phyloP scores from a whole-genome alignment of 768 basidiomycete species.

The Lentinula boryana region DNA sequence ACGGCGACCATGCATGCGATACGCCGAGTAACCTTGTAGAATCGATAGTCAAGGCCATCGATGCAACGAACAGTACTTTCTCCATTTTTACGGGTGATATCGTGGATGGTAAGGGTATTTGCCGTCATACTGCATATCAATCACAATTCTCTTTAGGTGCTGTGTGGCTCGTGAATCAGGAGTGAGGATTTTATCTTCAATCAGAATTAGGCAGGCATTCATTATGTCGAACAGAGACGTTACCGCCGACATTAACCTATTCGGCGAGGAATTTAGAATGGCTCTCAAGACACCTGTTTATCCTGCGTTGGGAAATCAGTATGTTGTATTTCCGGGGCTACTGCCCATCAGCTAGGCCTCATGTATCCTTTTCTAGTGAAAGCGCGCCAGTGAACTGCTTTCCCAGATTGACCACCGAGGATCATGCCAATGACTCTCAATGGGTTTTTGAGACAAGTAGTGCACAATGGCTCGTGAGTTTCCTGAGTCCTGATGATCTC shows the following conservation, averaged over 20 bases:
- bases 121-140: neutral
- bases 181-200: constrained; percentile 21
- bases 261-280: constrained; percentile 39
- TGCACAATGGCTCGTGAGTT: constrained; percentile 38
- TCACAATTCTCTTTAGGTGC: constrained; percentile 27
- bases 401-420: constrained; percentile 39
- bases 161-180: constrained; percentile 41
- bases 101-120: constrained; percentile 39
- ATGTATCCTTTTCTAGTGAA: constrained; percentile 32
- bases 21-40: constrained; percentile 41
- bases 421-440: constrained; percentile 29
- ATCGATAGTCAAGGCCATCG: constrained; percentile 42
- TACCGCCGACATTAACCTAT: constrained; percentile 36
- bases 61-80: constrained; percentile 32
- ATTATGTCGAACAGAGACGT: constrained; percentile 27
- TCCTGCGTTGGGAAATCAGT: constrained; percentile 53
- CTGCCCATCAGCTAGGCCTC: neutral
- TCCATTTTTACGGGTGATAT: constrained; percentile 64
- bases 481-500: neutral
- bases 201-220: neutral
- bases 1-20: constrained; percentile 48
- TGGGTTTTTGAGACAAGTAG: constrained; percentile 54
- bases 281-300: constrained; percentile 37
- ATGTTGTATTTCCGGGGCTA: constrained; percentile 10
- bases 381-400: constrained; percentile 53